These are phyloP conservation scores for Candida lessepsii DNA, from an alignment of 805 yeast genomes.

Conservation along the genomic window DNA sequence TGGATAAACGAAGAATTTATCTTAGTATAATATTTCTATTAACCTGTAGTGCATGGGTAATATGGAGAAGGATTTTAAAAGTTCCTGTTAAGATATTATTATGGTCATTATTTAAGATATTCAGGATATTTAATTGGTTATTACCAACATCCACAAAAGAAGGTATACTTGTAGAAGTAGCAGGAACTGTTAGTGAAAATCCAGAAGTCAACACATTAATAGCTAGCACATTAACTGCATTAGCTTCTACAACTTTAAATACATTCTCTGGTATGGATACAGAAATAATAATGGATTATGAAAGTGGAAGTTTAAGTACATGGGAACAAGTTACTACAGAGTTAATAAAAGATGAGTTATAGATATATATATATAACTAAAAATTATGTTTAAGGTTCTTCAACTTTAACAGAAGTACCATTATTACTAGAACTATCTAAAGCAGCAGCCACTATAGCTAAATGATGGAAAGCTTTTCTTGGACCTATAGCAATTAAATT, in stretches of 20 bases:
- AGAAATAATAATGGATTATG: conserved; percentile 11
- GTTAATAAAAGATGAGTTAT: conserved; percentile 11
- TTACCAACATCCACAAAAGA: conserved; percentile 8
- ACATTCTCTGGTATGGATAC: background rate
- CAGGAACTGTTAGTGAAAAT: background rate
- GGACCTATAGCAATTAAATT: conserved; percentile 59
- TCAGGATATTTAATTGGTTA: conserved; percentile 26
- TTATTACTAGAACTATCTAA: conserved; percentile 61
- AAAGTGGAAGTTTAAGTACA: conserved; percentile 1
- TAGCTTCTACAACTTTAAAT: background rate
- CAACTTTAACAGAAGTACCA: conserved; percentile 52
- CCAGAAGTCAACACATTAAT: background rate
- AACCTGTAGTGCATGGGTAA: conserved; percentile 47
- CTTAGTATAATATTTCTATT: conserved; percentile 45
- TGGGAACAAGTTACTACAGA: conserved; percentile 6
- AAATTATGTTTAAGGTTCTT: conserved; percentile 16
- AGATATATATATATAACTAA: background rate
- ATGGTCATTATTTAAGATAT: conserved; percentile 45
- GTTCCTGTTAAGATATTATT: conserved; percentile 43
- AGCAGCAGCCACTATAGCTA: conserved; percentile 86
- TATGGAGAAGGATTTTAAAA: conserved; percentile 48
- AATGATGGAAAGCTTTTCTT: conserved; percentile 83
- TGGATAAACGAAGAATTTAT: conserved; percentile 49
- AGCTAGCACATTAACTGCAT: background rate
- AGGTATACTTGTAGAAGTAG: background rate